A percentile compares a stretch with the other conserved stretches of the same genome.
These are phyloP conservation scores for Phaeosphaeriaceae sp. DNA, from an alignment of 2,329 filamentous ascomycete species.

Conservation along the genomic window DNA sequence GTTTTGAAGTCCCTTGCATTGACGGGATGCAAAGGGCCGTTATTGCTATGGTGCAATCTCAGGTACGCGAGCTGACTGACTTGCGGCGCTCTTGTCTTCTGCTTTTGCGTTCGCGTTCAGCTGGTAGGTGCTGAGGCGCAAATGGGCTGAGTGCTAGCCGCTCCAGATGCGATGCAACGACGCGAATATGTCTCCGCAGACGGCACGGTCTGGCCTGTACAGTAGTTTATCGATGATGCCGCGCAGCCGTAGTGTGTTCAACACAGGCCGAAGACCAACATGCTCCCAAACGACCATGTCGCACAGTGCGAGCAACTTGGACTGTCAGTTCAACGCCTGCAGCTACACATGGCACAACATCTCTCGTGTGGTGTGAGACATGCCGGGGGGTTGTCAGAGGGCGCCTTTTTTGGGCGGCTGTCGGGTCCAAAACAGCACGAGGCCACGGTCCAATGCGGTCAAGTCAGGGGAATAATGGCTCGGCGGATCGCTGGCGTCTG, in stretches of 20 bases:
- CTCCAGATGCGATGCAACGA: conserved; percentile 7
- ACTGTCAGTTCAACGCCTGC: background rate
- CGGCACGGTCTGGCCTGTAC: background rate
- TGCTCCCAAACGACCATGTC: background rate
- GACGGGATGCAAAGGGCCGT: conserved; percentile 2
- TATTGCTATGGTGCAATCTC: background rate
- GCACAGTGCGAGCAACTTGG: background rate
- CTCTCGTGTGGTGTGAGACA: conserved; percentile 7
- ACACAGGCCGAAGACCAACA: background rate
- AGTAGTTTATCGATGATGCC: background rate
- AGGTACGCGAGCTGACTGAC: background rate
- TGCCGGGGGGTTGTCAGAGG: background rate
- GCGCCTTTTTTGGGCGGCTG: conserved; percentile 4
- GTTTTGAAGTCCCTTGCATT: too few relatives aligned
- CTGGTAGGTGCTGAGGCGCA: conserved; percentile 20
- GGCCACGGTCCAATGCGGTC: conserved; percentile 16
- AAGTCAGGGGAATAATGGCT: conserved; percentile 35
- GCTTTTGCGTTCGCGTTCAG: conserved; percentile 7
- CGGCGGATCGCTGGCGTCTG: conserved; percentile 25
- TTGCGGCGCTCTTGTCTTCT: conserved; percentile 6
- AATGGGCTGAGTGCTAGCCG: conserved; percentile 15
- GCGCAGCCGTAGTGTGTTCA: background rate
- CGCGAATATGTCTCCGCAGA: conserved; percentile 1
- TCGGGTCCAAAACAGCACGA: conserved; percentile 10
- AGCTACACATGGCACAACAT: conserved; percentile 1